A percentile compares a stretch with the other conserved stretches of the same genome.
Evolutionary conservation across 2,329 filamentous ascomycete genomes (phyloP).

Genomic region (Fusarium miscanthi): DNA sequence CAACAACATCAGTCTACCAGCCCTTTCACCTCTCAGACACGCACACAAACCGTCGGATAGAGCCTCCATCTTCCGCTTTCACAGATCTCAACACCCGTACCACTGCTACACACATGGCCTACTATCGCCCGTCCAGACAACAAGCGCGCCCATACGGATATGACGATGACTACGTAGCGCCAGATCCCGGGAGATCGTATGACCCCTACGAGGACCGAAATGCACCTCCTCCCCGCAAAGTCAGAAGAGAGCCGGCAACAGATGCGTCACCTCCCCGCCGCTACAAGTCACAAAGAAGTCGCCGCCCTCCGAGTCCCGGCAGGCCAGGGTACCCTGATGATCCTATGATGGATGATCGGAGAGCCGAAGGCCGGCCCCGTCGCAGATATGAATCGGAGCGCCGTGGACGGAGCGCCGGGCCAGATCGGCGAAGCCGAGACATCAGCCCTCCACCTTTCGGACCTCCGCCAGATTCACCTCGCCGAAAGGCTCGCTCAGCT

Average conservation of each 20-base stretch:
- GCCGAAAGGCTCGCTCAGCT: conserved; percentile 32
- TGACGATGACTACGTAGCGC: conserved; percentile 42
- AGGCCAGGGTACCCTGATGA: conserved; percentile 32
- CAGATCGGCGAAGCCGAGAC: conserved; percentile 25
- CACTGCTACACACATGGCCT: conserved; percentile 38
- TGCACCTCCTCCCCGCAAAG: conserved; percentile 15
- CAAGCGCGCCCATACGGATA: conserved; percentile 39
- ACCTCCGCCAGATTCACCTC: conserved; percentile 34
- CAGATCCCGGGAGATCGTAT: conserved; percentile 37
- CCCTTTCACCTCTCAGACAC: not conserved
- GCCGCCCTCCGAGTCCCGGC: conserved; percentile 34
- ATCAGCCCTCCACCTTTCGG: conserved; percentile 33
- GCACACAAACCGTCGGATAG: not conserved
- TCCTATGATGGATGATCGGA: conserved; percentile 14
- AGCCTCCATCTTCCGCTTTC: not conserved
- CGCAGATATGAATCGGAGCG: conserved; percentile 30
- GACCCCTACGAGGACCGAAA: conserved; percentile 33
- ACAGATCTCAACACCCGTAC: not conserved
- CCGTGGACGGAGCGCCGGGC: conserved; percentile 40
- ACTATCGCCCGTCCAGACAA: conserved; percentile 40
- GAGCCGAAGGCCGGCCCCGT: conserved; percentile 9
- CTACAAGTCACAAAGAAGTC: conserved; percentile 39
- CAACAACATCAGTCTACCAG: not conserved
- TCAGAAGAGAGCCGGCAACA: conserved; percentile 16
- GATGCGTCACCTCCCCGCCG: conserved; percentile 36